A percentile compares a stretch with the other conserved stretches of the same genome.
These are phyloP conservation scores for Mycena galericulata DNA, from an alignment of 768 basidiomycete species.

Conservation along the genomic window DNA sequence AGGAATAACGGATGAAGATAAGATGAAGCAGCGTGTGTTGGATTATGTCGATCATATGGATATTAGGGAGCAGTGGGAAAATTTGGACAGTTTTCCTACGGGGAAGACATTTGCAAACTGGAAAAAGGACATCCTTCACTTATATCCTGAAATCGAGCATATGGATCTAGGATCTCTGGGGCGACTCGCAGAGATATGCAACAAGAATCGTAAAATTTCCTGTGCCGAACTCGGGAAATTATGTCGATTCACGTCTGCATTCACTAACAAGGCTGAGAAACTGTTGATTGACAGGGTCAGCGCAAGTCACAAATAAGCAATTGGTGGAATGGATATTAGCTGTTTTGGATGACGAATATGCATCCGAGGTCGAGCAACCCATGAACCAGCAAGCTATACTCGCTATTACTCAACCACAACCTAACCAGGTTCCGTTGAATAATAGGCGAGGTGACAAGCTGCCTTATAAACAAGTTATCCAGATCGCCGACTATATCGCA, in stretches of 20 bases:
- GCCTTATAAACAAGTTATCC: too few species aligned
- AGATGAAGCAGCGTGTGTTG: background rate
- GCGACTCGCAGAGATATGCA: too few species aligned
- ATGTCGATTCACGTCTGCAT: too few species aligned
- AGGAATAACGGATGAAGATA: too few species aligned
- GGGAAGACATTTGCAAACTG: background rate
- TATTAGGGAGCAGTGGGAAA: background rate
- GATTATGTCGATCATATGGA: background rate
- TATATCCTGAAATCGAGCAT: slow-evolving; percentile 2
- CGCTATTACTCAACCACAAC: background rate
- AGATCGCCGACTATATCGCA: too few species aligned
- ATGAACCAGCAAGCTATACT: background rate
- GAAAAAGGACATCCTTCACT: background rate
- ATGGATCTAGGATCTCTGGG: background rate
- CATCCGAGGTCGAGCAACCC: background rate
- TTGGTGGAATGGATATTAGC: background rate
- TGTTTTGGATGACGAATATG: background rate
- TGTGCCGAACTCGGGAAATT: too few species aligned
- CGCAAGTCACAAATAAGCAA: too few species aligned
- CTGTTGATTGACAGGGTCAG: too few species aligned
- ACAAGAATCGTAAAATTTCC: too few species aligned
- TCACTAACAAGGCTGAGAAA: too few species aligned
- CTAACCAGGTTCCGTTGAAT: background rate
- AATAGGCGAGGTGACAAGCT: too few species aligned
- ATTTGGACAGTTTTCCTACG: background rate